Base-by-base conservation (phyloP, 2,329 filamentous ascomycete species). In the Ophiostoma novo-ulmi region DNA sequence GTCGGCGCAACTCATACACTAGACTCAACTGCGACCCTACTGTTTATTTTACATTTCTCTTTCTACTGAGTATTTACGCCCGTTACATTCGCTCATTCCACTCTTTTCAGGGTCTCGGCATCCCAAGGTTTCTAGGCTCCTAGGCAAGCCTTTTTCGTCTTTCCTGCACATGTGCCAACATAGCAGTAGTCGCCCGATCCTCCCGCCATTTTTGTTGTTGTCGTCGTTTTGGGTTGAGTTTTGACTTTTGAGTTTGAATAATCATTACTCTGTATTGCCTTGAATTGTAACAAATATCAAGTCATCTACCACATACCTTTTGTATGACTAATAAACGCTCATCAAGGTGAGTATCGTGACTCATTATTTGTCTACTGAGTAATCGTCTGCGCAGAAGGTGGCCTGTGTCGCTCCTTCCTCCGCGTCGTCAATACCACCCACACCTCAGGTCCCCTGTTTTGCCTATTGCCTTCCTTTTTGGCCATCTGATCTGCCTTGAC, bases 381-480 rank as follows among this genome's bases (percentile, higher is more conserved):
- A 26, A 1, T 17, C 7, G 8, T 8, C 10, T 35, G 26, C 11
- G 14, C 63, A 65, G 8, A 39, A 39, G 36, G 36, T 39, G 63
- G 20, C 20, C 63, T 41, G 63, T 65, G 36, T 65, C 63, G 63
- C 63, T 65, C 63, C 63, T 65, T 39, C 63, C 63, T 38, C 61
- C 31, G 35, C 36, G 36, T 41, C 63, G 35, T 22, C 63, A 39
- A 65, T 65, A 39, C 63, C 63, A 65, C 63, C 63, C 63, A 65
- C 63, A 65, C 63, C 63, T 39, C 63, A 11, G 63, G 36, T 22
- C 61, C 63, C 63, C 63, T 65, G 63, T 65, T 65, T 13, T 65
- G 38, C 20, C 20, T 36, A 8, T n/a, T 38, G 3, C 63, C 20
- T 22, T 65, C 20, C 36, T 5, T 39, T 36, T 22, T 22, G 22